Evolutionary conservation across 2,329 filamentous ascomycete genomes (phyloP).

Genomic region (Cladosporium sp.): DNA sequence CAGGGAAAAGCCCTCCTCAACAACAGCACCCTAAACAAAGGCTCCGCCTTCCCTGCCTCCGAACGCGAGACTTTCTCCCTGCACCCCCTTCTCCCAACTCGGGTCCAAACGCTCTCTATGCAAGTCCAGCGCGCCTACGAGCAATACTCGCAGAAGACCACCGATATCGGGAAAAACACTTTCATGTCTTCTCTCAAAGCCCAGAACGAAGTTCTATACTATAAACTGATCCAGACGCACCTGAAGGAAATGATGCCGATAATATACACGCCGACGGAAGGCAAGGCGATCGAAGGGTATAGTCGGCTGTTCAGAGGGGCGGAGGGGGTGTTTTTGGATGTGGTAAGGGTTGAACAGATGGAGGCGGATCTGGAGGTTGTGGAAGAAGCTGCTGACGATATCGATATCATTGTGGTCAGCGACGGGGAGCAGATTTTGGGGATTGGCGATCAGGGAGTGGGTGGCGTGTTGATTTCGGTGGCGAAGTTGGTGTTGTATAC

Average conservation of each 20-base stretch:
- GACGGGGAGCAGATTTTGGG: slow-evolving; percentile 75
- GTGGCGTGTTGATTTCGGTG: slow-evolving; percentile 79
- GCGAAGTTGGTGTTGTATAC: slow-evolving; percentile 84
- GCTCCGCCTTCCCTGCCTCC: slow-evolving; percentile 70
- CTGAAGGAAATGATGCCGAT: slow-evolving; percentile 85
- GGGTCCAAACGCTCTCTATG: slow-evolving; percentile 73
- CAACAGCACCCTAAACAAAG: slow-evolving; percentile 76
- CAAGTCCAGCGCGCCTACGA: slow-evolving; percentile 77
- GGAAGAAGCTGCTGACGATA: slow-evolving; percentile 71
- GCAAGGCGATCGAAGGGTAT: slow-evolving; percentile 83
- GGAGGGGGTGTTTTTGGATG: slow-evolving; percentile 79
- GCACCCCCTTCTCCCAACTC: slow-evolving; percentile 70
- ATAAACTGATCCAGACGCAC: slow-evolving; percentile 73
- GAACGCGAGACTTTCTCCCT: slow-evolving; percentile 73
- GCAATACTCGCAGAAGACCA: slow-evolving; percentile 66
- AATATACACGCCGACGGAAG: slow-evolving; percentile 91
- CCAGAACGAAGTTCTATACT: slow-evolving; percentile 84
- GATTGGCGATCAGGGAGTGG: slow-evolving; percentile 86
- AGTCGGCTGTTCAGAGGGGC: slow-evolving; percentile 75
- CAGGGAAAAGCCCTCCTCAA: slow-evolving; percentile 58
- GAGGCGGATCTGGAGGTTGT: slow-evolving; percentile 63
- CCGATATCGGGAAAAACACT: slow-evolving; percentile 79
- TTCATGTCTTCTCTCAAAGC: slow-evolving; percentile 84
- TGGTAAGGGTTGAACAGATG: slow-evolving; percentile 63
- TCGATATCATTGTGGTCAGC: slow-evolving; percentile 87